Percentiles rank a stretch among this genome's conserved stretches.
Conservation (phyloP, 768 basidiomycete species). For the Tricholoma hemisulphureum region DNA sequence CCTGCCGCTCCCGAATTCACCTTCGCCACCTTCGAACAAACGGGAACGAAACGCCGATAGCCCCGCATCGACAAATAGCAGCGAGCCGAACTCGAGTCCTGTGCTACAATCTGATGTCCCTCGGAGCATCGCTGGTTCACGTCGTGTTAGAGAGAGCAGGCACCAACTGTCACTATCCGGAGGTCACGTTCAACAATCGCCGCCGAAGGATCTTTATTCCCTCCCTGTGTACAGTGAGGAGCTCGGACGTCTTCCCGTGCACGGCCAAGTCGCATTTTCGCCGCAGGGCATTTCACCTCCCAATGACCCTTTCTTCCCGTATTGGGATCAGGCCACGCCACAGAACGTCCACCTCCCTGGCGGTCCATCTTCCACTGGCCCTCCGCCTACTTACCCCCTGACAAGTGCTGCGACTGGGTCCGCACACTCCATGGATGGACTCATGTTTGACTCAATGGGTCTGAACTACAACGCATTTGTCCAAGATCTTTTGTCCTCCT, state of each 20-base stretch:
- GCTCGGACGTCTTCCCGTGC: slow-evolving; percentile 51
- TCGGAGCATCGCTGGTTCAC: slow-evolving; percentile 38
- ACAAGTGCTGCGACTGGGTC: not conserved
- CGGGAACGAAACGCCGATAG: slow-evolving; percentile 63
- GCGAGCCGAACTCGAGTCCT: slow-evolving; percentile 7
- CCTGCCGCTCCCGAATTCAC: slow-evolving; percentile 60
- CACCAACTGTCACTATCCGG: slow-evolving; percentile 1
- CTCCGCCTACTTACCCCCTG: not conserved
- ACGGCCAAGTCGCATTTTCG: slow-evolving; percentile 25
- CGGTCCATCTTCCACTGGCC: not conserved
- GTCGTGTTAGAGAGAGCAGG: slow-evolving; percentile 25
- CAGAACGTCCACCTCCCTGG: not conserved
- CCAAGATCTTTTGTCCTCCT: not conserved
- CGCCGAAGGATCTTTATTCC: slow-evolving; percentile 16
- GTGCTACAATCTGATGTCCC: slow-evolving; percentile 14
- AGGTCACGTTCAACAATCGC: not conserved
- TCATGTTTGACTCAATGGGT: not conserved
- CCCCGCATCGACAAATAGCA: slow-evolving; percentile 26
- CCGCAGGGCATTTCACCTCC: not conserved
- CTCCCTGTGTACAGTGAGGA: slow-evolving; percentile 65
- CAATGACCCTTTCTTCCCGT: not conserved
- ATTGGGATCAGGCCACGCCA: not conserved
- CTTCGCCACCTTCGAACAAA: slow-evolving; percentile 51
- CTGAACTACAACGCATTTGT: not conserved
- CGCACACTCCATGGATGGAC: not conserved